phyloP scores from a whole-genome alignment of 2,329 filamentous ascomycete species.

The Boeremia exigua region DNA sequence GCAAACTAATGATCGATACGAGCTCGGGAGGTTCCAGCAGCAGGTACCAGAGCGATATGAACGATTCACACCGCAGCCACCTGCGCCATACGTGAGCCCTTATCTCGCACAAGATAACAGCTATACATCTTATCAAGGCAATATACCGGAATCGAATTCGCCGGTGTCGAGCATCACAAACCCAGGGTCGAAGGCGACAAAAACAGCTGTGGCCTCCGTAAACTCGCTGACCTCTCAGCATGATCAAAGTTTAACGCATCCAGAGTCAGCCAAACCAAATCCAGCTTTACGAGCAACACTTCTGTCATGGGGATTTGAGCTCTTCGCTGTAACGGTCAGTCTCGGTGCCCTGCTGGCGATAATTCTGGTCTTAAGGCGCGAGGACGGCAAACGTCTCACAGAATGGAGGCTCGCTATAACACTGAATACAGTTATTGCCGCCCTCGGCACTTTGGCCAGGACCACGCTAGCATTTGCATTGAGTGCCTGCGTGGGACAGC shows the following conservation, averaged over 20 bases:
- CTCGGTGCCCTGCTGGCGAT: not conserved
- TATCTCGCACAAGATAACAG: not conserved
- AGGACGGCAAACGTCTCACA: not conserved
- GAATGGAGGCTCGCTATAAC: conserved; percentile 13
- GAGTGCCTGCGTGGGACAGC: conserved; percentile 21
- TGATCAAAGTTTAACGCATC: not conserved
- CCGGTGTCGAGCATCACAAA: not conserved
- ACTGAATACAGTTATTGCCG: conserved; percentile 17
- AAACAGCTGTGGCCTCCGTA: not conserved
- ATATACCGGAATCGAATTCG: not conserved
- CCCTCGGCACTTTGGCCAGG: conserved; percentile 17
- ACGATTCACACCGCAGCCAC: not conserved
- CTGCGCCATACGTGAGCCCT: not conserved
- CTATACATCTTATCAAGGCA: not conserved
- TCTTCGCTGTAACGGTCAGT: not conserved
- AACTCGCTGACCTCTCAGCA: not conserved
- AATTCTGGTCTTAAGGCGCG: not conserved
- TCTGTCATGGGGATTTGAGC: not conserved
- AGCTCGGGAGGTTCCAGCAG: not conserved
- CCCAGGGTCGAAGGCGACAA: not conserved
- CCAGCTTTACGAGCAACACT: not conserved
- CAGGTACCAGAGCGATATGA: not conserved
- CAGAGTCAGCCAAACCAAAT: not conserved
- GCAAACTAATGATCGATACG: not conserved
- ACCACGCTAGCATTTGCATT: conserved; percentile 19